Evolutionary conservation across 176 grass and related monocot genomes (phyloP), one percentile per base, ranked within the genome.

Genomic region (Panicum miliaceum): DNA sequence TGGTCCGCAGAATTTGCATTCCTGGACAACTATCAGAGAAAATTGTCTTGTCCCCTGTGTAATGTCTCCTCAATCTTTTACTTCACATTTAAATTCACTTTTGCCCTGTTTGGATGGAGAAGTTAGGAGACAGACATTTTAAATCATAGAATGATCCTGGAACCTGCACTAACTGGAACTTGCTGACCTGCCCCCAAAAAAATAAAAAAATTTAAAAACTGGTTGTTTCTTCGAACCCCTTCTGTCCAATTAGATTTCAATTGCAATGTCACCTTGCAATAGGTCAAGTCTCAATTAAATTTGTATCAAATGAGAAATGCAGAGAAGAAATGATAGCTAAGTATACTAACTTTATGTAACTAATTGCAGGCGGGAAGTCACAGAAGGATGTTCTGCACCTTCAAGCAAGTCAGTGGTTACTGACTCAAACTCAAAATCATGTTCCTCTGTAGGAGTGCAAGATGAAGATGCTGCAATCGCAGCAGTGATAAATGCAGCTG

Each of bases 391-490:
- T 78, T 71, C 51, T 42, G 57, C 47, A 29, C 50, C 69, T 89
- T 66, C 82, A 37, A 85, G 65, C 37, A 83, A 76, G 57, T 89
- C 52, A 25, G 76, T 80, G 7, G 46, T 92, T 68, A 92, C 62
- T 36, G 75, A 84, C 56, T 83, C 54, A 29, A 65, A 32, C 45
- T 84, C 69, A 66, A 92, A 89, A 67, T 84, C 87, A 12, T 57
- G 66, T 84, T 84, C 82, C 32, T 88, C 82, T 12, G 41, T 60
- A 20, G 82, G 72, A 88, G 34, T 91, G 56, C 82, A 75, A 56
- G 86, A 91, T 82, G 81, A 88, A 80, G 82, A 91, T 85, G 74
- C 79, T 52, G 80, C 89, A 41, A 90, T 86, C 0, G 16, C 65
- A 62, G 80, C 80, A 60, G 68, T 90, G 51, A 87, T 90, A 67